Evolutionary conservation across 108 stramenopile genomes (phyloP).

Genomic region (Cyclotella kingstonii): DNA sequence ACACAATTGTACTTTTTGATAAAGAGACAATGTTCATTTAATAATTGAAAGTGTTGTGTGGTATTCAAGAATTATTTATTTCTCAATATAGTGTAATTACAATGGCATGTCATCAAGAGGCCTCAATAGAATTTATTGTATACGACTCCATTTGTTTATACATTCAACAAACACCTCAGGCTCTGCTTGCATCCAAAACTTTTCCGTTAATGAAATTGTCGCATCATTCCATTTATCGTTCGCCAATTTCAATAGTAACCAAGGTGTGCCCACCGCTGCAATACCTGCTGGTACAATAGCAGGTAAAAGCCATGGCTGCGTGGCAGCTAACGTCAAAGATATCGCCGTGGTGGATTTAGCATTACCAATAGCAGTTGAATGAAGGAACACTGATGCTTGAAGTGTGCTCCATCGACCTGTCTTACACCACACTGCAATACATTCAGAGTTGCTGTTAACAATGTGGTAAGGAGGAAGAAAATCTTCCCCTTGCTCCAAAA

Average conservation of each 20-base stretch:
- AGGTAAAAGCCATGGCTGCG: constrained; percentile 39
- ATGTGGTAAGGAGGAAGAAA: constrained; percentile 67
- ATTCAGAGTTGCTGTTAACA: constrained; percentile 76
- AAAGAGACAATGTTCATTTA: too few relatives aligned
- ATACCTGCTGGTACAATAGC: constrained; percentile 27
- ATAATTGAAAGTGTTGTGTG: too few relatives aligned
- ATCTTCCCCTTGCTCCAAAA: constrained; percentile 44
- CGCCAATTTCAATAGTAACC: constrained; percentile 32
- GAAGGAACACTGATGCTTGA: constrained; percentile 47
- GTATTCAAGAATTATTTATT: too few relatives aligned
- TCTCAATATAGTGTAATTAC: too few relatives aligned
- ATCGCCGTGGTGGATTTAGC: constrained; percentile 37
- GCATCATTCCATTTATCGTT: constrained; percentile 63
- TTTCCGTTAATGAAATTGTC: constrained; percentile 47
- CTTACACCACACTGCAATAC: constrained; percentile 74
- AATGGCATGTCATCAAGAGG: not conserved
- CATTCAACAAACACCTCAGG: constrained; percentile 76
- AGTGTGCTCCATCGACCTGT: constrained; percentile 44
- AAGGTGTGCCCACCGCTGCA: constrained; percentile 42
- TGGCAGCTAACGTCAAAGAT: constrained; percentile 30
- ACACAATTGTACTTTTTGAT: too few relatives aligned
- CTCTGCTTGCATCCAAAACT: constrained; percentile 62
- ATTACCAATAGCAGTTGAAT: constrained; percentile 51
- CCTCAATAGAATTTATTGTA: not conserved
- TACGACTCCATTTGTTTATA: constrained; percentile 59